These are phyloP conservation scores for Avena insularis DNA, from an alignment of 176 grass and related monocot species.

Conservation along the genomic window DNA sequence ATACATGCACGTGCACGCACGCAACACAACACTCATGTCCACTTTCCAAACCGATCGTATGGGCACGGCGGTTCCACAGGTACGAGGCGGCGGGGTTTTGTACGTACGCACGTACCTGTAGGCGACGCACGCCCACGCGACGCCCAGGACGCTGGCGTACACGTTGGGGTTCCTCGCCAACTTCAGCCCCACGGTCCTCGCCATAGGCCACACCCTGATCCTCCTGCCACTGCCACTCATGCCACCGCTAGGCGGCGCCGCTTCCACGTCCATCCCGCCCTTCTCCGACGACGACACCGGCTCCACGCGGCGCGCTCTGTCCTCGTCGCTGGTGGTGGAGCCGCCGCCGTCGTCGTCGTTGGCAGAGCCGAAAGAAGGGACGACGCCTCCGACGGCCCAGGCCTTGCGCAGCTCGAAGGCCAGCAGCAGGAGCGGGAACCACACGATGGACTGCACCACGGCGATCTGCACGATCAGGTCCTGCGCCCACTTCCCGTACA, in stretches of 20 bases:
- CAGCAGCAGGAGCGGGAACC: constrained; percentile 61
- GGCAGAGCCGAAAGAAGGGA: background rate
- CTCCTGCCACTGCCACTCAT: background rate
- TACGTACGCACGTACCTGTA: constrained; percentile 45
- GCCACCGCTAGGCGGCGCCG: background rate
- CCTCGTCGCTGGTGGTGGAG: background rate
- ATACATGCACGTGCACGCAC: background rate
- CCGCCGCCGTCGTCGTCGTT: background rate
- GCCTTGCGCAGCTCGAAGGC: constrained; percentile 74
- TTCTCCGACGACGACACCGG: background rate
- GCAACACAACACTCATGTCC: background rate
- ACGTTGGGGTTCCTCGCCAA: constrained; percentile 74
- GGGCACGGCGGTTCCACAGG: background rate
- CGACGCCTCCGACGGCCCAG: background rate
- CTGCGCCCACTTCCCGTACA: constrained; percentile 67
- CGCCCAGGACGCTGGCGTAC: constrained; percentile 72
- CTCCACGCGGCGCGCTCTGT: background rate
- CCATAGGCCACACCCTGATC: constrained; percentile 39
- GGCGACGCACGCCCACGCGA: constrained; percentile 69
- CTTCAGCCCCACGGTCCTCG: constrained; percentile 62
- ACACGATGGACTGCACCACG: constrained; percentile 74
- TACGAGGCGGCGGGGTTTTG: background rate
- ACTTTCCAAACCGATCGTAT: background rate
- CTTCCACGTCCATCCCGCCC: constrained; percentile 35
- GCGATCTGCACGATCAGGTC: constrained; percentile 82